Evolutionary conservation across 805 yeast species (phyloP), one percentile per base, ranked within the genome.

Genomic region (Sugiyamaella valdiviana): DNA sequence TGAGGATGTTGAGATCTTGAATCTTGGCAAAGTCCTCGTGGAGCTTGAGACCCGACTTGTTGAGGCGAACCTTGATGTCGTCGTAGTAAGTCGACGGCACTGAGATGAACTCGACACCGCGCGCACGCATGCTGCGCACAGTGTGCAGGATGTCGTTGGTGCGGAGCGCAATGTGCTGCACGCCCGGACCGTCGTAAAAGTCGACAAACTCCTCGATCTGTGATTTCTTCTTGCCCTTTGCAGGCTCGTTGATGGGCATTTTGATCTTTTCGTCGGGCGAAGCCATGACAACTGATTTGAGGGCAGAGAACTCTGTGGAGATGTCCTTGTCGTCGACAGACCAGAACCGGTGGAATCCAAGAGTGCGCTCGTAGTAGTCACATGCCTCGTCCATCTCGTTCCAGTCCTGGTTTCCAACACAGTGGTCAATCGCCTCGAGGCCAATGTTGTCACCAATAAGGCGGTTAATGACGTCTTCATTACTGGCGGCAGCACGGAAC

Each of bases 221-320:
- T 2, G 90, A 80, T 59, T 72, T 78, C 61, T 75, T 75, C 38
- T 69, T 62, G 1, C 90, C 87, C 43, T 69, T 62, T 0, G 88
- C 91, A 0, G 96, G 95, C 63, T 87, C 95, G 64, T 86, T 87
- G 44, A 87, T 76, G 14, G 95, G 95, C 79, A 87, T 80, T 63
- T 85, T 84, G 54, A 85, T 75, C 36, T 59, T 63, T 14, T 82
- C 85, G 55, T 80, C 77, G 12, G 72, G 67, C 6, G 85, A 78
- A 0, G 90, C 78, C 89, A 87, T 82, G 12, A 87, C 95, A 20
- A 80, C 76, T 10, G 95, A 83, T 47, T 77, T 72, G 48, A 86
- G 73, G 0, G 93, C 85, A 1, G 89, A 77, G 55, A 69, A 79
- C 46, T 77, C 79, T 0, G 95, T 85, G 44, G 75, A 72, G n/a